phyloP scores from a whole-genome alignment of 116 monocot genomes.

The Dioscorea cayenensis region DNA sequence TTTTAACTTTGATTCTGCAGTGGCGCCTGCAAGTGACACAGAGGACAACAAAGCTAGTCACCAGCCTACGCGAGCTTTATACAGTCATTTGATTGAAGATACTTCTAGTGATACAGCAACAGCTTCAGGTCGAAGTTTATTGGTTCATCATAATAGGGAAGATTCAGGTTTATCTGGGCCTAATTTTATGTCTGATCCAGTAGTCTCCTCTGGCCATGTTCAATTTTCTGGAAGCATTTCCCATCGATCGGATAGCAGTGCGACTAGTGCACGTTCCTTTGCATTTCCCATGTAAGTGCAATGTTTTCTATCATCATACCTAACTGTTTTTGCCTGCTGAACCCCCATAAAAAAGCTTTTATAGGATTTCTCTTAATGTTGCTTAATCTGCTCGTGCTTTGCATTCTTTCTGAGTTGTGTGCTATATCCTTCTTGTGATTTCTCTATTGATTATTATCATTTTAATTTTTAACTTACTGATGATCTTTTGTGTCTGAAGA shows the following conservation, averaged over 20 bases:
- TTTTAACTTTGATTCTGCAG: slow-evolving; percentile 18
- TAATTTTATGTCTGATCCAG: slow-evolving; percentile 25
- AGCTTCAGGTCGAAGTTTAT: slow-evolving; percentile 18
- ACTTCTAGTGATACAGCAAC: slow-evolving; percentile 11
- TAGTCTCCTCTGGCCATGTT: slow-evolving; percentile 39
- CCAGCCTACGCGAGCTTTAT: slow-evolving; percentile 5
- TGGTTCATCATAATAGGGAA: slow-evolving; percentile 17
- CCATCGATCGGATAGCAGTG: slow-evolving; percentile 78
- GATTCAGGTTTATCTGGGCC: slow-evolving; percentile 35
- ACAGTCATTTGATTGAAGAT: slow-evolving; percentile 3
- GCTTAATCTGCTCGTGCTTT: background rate
- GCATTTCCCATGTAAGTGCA: slow-evolving; percentile 90
- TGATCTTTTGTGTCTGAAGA: no score
- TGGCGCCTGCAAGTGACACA: background rate
- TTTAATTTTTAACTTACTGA: no score
- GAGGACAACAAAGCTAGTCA: slow-evolving; percentile 10
- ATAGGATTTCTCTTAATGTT: background rate
- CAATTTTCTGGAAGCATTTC: slow-evolving; percentile 70
- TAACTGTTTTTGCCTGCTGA: background rate
- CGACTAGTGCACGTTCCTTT: slow-evolving; percentile 76
- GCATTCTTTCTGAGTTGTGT: no score
- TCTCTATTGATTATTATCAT: no score
- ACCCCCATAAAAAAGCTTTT: no score
- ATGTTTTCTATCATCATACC: background rate
- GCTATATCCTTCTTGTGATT: no score